Evolutionary conservation across 371 early-diverging fungal genomes (phyloP).

Genomic region (Mucor velutinosus): DNA sequence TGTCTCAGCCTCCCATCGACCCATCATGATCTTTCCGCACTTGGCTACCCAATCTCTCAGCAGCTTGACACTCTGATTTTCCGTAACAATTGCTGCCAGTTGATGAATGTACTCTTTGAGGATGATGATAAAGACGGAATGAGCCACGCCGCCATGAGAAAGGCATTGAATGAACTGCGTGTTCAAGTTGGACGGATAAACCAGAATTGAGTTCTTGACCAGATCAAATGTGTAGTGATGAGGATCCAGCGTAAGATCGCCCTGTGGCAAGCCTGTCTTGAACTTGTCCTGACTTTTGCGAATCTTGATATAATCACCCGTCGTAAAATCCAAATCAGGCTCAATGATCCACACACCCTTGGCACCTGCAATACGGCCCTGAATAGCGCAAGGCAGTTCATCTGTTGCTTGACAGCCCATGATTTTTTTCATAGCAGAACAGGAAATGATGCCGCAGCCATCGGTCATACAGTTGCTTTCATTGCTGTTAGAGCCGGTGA

Average conservation of each 20-base stretch:
- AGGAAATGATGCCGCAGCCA: conserved; percentile 54
- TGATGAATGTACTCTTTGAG: conserved; percentile 41
- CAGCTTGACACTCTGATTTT: conserved; percentile 32
- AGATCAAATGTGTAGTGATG: conserved; percentile 50
- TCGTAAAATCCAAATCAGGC: conserved; percentile 33
- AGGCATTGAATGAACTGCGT: conserved; percentile 54
- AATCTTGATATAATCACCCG: conserved; percentile 42
- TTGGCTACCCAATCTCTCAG: conserved; percentile 43
- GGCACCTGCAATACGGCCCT: conserved; percentile 55
- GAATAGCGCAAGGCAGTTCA: conserved; percentile 48
- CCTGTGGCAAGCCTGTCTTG: conserved; percentile 34
- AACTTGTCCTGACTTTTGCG: conserved; percentile 50
- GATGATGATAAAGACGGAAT: conserved; percentile 38
- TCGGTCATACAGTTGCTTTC: conserved; percentile 46
- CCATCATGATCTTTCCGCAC: conserved; percentile 31
- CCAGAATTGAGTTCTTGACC: conserved; percentile 35
- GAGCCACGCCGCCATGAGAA: conserved; percentile 42
- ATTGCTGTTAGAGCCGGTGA: conserved; percentile 11
- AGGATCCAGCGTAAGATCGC: conserved; percentile 31
- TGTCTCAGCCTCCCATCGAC: conserved; percentile 38
- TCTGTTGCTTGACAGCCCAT: conserved; percentile 37
- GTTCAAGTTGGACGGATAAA: conserved; percentile 45
- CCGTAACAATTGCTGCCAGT: conserved; percentile 28
- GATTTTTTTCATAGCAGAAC: conserved; percentile 45
- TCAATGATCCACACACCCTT: conserved; percentile 53